Conservation (phyloP, 202 grass and related monocot species). For the Schoenoplectus tabernaemontani region DNA sequence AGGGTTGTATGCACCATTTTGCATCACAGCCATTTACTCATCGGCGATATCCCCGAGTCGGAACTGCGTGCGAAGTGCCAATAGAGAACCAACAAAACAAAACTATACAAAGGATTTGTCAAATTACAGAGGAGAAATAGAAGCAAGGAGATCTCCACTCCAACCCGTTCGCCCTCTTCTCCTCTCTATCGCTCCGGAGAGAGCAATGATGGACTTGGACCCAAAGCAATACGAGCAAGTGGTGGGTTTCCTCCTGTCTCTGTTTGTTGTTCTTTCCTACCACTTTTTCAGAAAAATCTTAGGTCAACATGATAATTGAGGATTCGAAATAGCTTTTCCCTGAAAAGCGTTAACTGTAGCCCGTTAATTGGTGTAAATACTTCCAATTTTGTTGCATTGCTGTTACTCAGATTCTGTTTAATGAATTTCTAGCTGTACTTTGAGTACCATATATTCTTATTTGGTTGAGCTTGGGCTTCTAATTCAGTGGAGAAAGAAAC, state of each 20-base stretch:
- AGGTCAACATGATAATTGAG: neutral
- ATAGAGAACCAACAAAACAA: too few species aligned
- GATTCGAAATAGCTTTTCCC: slow-evolving; percentile 8
- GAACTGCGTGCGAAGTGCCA: too few species aligned
- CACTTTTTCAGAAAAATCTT: neutral
- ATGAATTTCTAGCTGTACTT: slow-evolving; percentile 25
- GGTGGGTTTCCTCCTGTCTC: slow-evolving; percentile 27
- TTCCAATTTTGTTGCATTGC: slow-evolving; percentile 12
- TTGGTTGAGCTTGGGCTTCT: slow-evolving; percentile 16
- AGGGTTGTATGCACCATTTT: too few species aligned
- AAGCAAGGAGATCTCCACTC: too few species aligned
- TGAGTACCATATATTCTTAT: slow-evolving; percentile 28
- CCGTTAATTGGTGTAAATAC: slow-evolving; percentile 11
- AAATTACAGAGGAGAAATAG: too few species aligned
- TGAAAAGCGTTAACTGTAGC: neutral
- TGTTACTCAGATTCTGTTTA: neutral
- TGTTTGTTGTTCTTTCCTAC: neutral
- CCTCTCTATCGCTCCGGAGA: neutral
- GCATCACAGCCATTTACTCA: too few species aligned
- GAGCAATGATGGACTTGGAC: slow-evolving; percentile 75
- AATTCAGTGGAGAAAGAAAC: neutral
- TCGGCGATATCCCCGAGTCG: too few species aligned
- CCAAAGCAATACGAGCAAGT: slow-evolving; percentile 69
- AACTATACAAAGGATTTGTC: too few species aligned
- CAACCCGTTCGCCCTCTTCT: too few species aligned